Evolutionary conservation across 1,139 yeast genomes (phyloP), one percentile per base, ranked within the genome.

Genomic region (Wickerhamomyces sp.): DNA sequence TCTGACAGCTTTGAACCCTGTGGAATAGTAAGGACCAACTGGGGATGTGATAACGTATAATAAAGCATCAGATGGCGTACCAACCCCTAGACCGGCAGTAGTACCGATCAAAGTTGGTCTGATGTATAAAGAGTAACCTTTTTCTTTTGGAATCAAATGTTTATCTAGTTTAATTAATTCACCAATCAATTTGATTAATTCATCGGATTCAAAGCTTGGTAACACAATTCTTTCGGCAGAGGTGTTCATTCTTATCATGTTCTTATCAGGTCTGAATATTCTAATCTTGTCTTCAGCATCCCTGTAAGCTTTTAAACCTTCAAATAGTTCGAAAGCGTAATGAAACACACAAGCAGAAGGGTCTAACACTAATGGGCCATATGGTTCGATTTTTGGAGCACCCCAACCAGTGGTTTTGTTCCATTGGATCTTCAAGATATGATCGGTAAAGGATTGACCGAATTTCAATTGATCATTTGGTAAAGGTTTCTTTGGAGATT

Each of bases 41-140:
- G 97, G 98, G 15, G 95, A 86, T 31, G 90, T 86, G 64, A 92
- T 89, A 38, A 89, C 86, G 61, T 67, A 92, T 48, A 92, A 68
- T 43, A 87, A 68, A 5, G 97, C 97, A 54, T 70, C 80, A 53
- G 77, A 76, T 37, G 97, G 97, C 30, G 78, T 66, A 41, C 79
- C 72, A 42, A 92, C 96, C 46, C 97, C 97, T 43, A 92, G 73
- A 35, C 86, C 81, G 34, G 84, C 77, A 44, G 89, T 77, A 44
- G 97, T 90, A 55, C 97, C 97, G 54, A 92, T 92, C 70, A 92
- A 64, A 31, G 97, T 87, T 42, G 98, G 98, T 63, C 98, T 81
- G 53, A 92, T 72, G 67, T 92, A 92, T 55, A 92, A 72, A 20
- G 97, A 86, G 70, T 84, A 89, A 39, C 97, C 98, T 50, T 75